Percentiles rank a stretch among this genome's conserved stretches.
phyloP scores from a whole-genome alignment of 2,329 filamentous ascomycete genomes.

The Rhexocercosporidium sp. region DNA sequence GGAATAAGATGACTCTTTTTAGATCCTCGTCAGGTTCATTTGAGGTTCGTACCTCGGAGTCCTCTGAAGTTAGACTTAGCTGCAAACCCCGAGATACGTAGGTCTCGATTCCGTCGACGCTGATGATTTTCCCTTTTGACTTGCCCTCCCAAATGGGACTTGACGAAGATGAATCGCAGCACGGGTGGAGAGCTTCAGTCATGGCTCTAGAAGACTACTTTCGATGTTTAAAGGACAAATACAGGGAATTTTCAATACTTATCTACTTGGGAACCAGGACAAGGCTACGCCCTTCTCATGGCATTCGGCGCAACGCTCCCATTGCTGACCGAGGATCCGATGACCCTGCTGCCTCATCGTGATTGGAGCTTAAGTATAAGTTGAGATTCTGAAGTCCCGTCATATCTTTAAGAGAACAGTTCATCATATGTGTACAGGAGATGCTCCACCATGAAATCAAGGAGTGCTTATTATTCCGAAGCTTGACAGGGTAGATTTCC shows the following conservation, averaged over 20 bases:
- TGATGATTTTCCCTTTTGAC: conserved; percentile 15
- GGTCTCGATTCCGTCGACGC: conserved; percentile 19
- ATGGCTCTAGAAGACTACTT: not conserved
- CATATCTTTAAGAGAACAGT: too few species aligned
- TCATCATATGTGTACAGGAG: too few species aligned
- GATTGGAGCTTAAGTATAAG: not conserved
- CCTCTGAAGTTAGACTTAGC: not conserved
- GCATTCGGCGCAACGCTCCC: conserved; percentile 8
- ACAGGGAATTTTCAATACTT: not conserved
- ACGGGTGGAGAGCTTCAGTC: conserved; percentile 14
- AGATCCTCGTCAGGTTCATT: not conserved
- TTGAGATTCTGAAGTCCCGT: too few species aligned
- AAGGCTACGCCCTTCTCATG: conserved; percentile 12
- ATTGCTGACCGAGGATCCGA: not conserved
- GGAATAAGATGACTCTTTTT: conserved; percentile 14
- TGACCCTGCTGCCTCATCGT: not conserved
- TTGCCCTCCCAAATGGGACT: conserved; percentile 23
- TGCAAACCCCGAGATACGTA: conserved; percentile 10
- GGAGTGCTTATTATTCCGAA: not conserved
- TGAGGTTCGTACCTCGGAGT: not conserved
- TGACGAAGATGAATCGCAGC: conserved; percentile 22
- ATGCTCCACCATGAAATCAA: too few species aligned
- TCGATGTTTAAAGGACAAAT: not conserved
- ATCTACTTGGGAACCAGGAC: not conserved
- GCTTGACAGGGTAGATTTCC: not conserved